Percentiles rank a stretch among this genome's conserved stretches.
phyloP scores from a whole-genome alignment of 2,329 filamentous ascomycete species.

The Fusarium nodosum region DNA sequence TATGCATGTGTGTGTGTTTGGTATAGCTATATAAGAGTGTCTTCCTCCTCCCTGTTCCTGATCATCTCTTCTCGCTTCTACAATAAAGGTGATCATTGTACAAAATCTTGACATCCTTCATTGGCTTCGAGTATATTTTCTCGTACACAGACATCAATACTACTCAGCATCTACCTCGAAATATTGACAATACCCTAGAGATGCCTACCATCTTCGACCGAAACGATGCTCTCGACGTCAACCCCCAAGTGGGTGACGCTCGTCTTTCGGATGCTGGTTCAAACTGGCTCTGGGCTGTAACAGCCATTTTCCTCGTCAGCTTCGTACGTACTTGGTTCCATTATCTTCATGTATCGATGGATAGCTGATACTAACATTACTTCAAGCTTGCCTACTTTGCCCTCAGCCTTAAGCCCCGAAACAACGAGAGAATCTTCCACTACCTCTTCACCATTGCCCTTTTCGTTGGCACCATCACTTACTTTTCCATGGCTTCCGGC shows the following conservation, averaged over 20 bases:
- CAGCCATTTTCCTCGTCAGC: constrained; percentile 62
- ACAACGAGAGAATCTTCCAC: constrained; percentile 68
- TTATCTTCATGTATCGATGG: background rate
- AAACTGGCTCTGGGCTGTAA: constrained; percentile 69
- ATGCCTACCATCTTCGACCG: constrained; percentile 54
- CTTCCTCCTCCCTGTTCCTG: background rate
- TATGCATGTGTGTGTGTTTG: background rate
- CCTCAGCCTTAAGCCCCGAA: constrained; percentile 58
- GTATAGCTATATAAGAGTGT: constrained; percentile 25
- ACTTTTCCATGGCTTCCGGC: constrained; percentile 67
- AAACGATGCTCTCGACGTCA: constrained; percentile 63
- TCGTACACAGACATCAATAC: background rate
- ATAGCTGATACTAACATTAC: constrained; percentile 27
- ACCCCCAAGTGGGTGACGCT: constrained; percentile 59
- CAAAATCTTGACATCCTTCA: background rate
- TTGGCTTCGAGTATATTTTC: background rate
- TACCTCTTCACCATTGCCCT: constrained; percentile 66
- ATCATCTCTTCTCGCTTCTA: background rate
- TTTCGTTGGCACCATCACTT: constrained; percentile 63
- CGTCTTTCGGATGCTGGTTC: constrained; percentile 63
- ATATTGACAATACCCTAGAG: constrained; percentile 13
- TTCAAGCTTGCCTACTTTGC: constrained; percentile 58
- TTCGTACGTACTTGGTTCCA: constrained; percentile 56
- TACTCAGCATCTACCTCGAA: background rate
- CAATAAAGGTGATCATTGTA: background rate